Evolutionary conservation across 306 rosid genomes (phyloP).

Genomic region (Argentina anserina): DNA sequence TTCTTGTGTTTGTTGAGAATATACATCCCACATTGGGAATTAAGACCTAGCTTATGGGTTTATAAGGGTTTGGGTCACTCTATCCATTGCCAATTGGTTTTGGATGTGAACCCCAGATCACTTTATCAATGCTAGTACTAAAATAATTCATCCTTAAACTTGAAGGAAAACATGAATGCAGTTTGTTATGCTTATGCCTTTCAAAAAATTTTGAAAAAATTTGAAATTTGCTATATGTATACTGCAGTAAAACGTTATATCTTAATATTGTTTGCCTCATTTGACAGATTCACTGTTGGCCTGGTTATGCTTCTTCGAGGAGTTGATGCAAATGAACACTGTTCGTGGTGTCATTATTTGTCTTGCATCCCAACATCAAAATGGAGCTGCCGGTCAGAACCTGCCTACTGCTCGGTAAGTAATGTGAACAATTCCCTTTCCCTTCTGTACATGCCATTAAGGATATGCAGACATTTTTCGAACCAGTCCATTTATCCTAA

Average conservation of each 20-base stretch:
- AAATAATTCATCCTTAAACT: not conserved
- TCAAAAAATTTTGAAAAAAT: not conserved
- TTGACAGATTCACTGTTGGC: slow-evolving; percentile 68
- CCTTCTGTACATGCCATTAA: not conserved
- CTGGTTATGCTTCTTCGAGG: slow-evolving; percentile 65
- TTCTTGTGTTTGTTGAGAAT: too few relatives aligned
- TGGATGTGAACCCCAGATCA: too few relatives aligned
- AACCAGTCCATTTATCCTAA: not conserved
- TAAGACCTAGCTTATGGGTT: too few relatives aligned
- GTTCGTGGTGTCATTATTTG: slow-evolving; percentile 97
- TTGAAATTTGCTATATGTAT: not conserved
- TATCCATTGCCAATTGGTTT: too few relatives aligned
- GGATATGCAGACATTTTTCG: not conserved
- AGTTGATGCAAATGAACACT: slow-evolving; percentile 81
- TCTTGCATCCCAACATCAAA: slow-evolving; percentile 93
- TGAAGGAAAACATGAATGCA: not conserved
- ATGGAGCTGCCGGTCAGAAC: slow-evolving; percentile 81
- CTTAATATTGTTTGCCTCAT: not conserved
- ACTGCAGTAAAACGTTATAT: not conserved
- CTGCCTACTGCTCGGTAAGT: slow-evolving; percentile 71
- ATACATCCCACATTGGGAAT: too few relatives aligned
- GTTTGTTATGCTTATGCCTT: not conserved
- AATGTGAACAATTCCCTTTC: slow-evolving; percentile 7
- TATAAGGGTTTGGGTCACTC: too few relatives aligned
- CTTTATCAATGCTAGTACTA: not conserved